Percentiles rank a stretch among this genome's conserved stretches.
Conservation (phyloP, 2,329 filamentous ascomycete genomes). For the Fusarium odoratissimum region DNA sequence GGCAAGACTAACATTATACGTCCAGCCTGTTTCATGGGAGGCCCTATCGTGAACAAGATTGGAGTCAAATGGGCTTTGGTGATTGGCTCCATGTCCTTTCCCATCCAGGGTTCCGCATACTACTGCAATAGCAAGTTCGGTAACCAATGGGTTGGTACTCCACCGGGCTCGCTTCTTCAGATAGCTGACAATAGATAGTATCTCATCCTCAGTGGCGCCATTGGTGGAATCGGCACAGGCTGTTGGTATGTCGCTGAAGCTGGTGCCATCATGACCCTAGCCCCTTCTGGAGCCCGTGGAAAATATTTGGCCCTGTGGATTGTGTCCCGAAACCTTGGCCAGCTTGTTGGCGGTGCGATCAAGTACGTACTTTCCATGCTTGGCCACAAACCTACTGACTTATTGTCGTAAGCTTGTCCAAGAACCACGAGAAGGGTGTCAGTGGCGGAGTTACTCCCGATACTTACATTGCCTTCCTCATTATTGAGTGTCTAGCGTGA, state of each 20-base stretch:
- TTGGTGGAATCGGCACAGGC: constrained; percentile 50
- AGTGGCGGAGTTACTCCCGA: constrained; percentile 10
- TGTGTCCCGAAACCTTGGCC: constrained; percentile 2
- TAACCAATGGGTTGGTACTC: constrained; percentile 19
- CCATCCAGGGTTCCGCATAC: background rate
- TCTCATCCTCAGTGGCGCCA: constrained; percentile 7
- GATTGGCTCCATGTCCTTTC: constrained; percentile 6
- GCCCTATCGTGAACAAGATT: constrained; percentile 10
- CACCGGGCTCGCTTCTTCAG: too few species aligned
- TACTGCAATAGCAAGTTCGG: constrained; percentile 21
- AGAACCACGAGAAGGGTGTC: constrained; percentile 8
- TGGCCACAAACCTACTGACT: fast-evolving
- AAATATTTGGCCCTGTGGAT: constrained; percentile 52
- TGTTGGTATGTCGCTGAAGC: constrained; percentile 63
- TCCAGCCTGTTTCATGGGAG: constrained; percentile 22
- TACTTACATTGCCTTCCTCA: constrained; percentile 17
- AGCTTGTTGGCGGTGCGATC: constrained; percentile 11
- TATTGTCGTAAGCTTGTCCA: background rate
- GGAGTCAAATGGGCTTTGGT: constrained; percentile 21
- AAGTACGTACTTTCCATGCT: background rate
- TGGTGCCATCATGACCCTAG: constrained; percentile 60
- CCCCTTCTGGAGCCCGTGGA: constrained; percentile 58
- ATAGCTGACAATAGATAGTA: background rate
- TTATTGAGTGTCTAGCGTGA: constrained; percentile 12
- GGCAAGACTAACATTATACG: too few species aligned